Evolutionary conservation across 768 basidiomycete species (phyloP).

Genomic region (Lactifluus hygrophoroides): DNA sequence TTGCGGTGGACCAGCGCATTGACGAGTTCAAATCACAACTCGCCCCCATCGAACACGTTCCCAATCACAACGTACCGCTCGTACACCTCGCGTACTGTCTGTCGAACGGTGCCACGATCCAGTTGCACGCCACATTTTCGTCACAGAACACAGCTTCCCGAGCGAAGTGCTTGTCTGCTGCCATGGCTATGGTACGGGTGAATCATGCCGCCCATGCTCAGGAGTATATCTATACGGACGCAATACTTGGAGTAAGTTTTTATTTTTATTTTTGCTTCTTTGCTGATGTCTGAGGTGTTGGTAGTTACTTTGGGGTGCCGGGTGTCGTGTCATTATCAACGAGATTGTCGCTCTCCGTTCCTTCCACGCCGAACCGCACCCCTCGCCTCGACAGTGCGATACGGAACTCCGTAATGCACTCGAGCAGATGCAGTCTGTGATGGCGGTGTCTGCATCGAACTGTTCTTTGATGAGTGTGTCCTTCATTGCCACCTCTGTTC

Average conservation of each 20-base stretch:
- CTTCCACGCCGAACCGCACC: slow-evolving; percentile 3
- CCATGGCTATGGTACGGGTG: slow-evolving; percentile 12
- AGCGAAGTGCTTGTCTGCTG: slow-evolving; percentile 17
- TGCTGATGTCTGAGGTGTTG: neutral
- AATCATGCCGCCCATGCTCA: slow-evolving; percentile 1
- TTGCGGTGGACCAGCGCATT: slow-evolving; percentile 25
- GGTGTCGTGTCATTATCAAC: slow-evolving; percentile 18
- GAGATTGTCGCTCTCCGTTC: slow-evolving; percentile 16
- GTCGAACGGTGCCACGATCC: slow-evolving; percentile 25
- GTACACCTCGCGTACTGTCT: slow-evolving; percentile 25
- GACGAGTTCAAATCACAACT: slow-evolving; percentile 25
- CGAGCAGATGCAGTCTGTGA: slow-evolving; percentile 13
- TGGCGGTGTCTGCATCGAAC: slow-evolving; percentile 7
- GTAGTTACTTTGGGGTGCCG: slow-evolving; percentile 16
- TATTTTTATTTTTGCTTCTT: neutral
- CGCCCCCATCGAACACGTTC: slow-evolving; percentile 17
- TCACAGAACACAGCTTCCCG: slow-evolving; percentile 18
- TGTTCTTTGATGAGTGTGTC: slow-evolving; percentile 16
- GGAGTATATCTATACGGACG: neutral
- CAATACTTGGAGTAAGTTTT: slow-evolving; percentile 10
- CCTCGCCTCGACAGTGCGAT: slow-evolving; percentile 4
- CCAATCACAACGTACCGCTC: slow-evolving; percentile 18
- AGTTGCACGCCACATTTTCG: slow-evolving; percentile 25
- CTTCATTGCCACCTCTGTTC: neutral
- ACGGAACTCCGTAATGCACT: slow-evolving; percentile 11